Percentiles rank a stretch among this genome's conserved stretches.
Conservation (phyloP, 805 yeast genomes). For the Wickerhamiella kurtzmanii region DNA sequence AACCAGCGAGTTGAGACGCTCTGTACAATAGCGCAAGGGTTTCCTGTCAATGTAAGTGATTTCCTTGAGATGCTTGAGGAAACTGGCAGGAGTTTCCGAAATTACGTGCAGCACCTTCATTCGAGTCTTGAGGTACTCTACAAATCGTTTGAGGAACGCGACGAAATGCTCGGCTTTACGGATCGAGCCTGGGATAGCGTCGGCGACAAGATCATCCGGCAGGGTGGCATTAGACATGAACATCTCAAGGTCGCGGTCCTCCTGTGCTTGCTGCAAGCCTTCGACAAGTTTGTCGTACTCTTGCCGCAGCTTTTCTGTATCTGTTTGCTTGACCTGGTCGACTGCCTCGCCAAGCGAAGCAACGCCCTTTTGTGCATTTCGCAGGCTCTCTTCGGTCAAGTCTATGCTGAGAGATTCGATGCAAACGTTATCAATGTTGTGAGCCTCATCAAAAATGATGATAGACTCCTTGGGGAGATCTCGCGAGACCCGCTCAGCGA, state of each 20-base stretch:
- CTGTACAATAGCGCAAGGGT: constrained; percentile 85
- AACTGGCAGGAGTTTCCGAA: constrained; percentile 93
- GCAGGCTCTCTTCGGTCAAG: constrained; percentile 76
- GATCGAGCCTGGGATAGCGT: constrained; percentile 95
- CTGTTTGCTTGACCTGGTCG: constrained; percentile 71
- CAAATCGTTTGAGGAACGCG: constrained; percentile 80
- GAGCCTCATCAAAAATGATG: constrained; percentile 96
- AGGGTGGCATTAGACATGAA: constrained; percentile 81
- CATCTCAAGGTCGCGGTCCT: constrained; percentile 42
- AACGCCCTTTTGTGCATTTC: constrained; percentile 81
- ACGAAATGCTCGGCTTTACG: constrained; percentile 95
- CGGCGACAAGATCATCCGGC: constrained; percentile 72
- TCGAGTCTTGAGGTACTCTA: constrained; percentile 88
- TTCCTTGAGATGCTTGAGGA: constrained; percentile 83
- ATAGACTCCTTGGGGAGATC: constrained; percentile 88
- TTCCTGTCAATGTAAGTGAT: constrained; percentile 84
- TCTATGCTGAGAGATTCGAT: constrained; percentile 89
- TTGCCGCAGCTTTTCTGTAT: constrained; percentile 68
- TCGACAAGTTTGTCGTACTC: constrained; percentile 86
- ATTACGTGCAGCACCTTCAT: constrained; percentile 96
- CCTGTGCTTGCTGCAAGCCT: constrained; percentile 66
- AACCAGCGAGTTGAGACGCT: constrained; percentile 74
- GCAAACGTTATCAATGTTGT: constrained; percentile 96
- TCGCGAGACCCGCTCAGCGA: constrained; percentile 85
- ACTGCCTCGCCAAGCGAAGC: constrained; percentile 62